Evolutionary conservation across 768 basidiomycete species (phyloP), one percentile per base, ranked within the genome.

Genomic region (Grammothele lineata): DNA sequence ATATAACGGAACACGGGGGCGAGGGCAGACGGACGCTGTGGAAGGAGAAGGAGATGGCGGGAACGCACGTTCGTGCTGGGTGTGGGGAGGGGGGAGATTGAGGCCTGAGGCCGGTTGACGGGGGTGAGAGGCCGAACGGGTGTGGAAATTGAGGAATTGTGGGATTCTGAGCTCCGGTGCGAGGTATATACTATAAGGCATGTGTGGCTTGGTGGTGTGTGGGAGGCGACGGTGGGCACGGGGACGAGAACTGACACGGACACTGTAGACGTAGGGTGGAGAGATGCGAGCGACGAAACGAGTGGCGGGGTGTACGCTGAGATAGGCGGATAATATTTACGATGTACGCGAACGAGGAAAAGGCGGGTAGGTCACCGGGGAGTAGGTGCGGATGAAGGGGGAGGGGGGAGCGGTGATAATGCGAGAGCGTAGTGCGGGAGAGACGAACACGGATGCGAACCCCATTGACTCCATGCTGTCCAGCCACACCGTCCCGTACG

Each of bases 281-380:
- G 33, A 32, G 19, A n/a, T 2, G 33, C 26, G 37, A 34, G 40
- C 22, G 36, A 27, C 8, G 25, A 42, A 53, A 53, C 41, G 51
- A 53, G 51, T 27, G 51, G 51, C 51, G 51, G 51, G 51, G 51
- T 53, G 51, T 53, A 53, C 51, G 51, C 51, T 47, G 42, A 53
- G 45, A 51, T 51, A 51, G 23, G 51, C 40, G 40, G 42, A 53
- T 47, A 53, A 48, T 37, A 47, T 25, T 47, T 23, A 48, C 51
- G 23, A 38, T 23, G 25, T 25, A 43, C 37, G 27, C 45, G 37
- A 39, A 51, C n/a, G n/a, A 45, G 21, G 39, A 9, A n/a, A 32
- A 15, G 32, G 25, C 12, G 15, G 40, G 34, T 14, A 30, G 40
- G 22, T 9, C 19, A 15, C 18, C 23, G n/a, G n/a, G n/a, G 17